Percentiles rank a stretch among this genome's conserved stretches.
Evolutionary conservation across 2,329 filamentous ascomycete species (phyloP).

Genomic region (Chaetomiaceae sp.): DNA sequence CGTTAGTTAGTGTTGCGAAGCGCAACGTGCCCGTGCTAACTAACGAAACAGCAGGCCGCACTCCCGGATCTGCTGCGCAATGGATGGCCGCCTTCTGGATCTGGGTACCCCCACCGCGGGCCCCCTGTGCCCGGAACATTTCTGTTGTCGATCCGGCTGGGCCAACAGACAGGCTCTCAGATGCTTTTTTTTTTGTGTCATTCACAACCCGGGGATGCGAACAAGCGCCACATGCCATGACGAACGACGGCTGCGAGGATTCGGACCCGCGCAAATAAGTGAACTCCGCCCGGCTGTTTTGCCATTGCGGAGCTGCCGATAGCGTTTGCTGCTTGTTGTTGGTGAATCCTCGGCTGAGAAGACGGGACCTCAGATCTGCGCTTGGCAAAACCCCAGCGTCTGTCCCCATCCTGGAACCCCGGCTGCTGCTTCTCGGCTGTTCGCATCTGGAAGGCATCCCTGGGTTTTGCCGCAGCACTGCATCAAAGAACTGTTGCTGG

Average conservation of each 20-base stretch:
- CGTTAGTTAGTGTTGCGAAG: not conserved
- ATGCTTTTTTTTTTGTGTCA: too few species aligned
- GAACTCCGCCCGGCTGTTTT: not conserved
- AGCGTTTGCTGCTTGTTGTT: not conserved
- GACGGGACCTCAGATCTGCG: slow-evolving; percentile 8
- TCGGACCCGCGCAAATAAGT: not conserved
- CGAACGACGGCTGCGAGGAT: too few species aligned
- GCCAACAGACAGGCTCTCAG: not conserved
- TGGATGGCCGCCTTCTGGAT: not conserved
- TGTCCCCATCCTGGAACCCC: not conserved
- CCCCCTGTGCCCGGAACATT: not conserved
- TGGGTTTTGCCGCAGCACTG: slow-evolving; percentile 1
- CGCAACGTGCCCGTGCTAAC: too few species aligned
- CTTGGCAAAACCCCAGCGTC: slow-evolving; percentile 1
- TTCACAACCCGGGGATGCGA: too few species aligned
- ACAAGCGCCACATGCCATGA: not conserved
- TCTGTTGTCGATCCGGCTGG: slow-evolving; percentile 1
- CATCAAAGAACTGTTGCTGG: not conserved
- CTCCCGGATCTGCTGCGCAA: slow-evolving; percentile 3
- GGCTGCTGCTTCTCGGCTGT: slow-evolving; percentile 5
- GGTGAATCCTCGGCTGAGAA: not conserved
- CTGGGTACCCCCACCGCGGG: too few species aligned
- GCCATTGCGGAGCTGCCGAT: not conserved
- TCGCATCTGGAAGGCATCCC: not conserved
- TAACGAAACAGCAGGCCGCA: not conserved